These are phyloP conservation scores for Russula brevipes DNA, from an alignment of 768 basidiomycete species.

Conservation along the genomic window DNA sequence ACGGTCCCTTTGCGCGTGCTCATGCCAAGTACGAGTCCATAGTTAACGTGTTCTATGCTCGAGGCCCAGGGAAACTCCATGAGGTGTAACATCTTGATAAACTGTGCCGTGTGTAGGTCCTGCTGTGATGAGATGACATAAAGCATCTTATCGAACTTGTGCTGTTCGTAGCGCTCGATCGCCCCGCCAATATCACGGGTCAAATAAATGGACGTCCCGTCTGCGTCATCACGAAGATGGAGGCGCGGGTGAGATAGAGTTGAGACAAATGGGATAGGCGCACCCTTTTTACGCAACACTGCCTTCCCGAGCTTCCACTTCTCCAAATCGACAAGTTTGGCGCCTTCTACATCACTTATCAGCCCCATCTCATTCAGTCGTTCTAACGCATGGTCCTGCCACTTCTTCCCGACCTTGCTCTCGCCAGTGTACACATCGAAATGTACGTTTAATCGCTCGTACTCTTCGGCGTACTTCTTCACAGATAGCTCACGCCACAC, in stretches of 20 bases:
- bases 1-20: constrained; percentile 90
- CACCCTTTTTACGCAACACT: constrained; percentile 81
- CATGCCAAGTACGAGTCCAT: constrained; percentile 92
- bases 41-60: constrained; percentile 81
- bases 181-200: constrained; percentile 95
- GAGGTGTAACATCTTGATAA: constrained; percentile 88
- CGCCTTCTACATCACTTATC: constrained; percentile 72
- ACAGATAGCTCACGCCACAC: constrained; percentile 90
- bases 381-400: constrained; percentile 67
- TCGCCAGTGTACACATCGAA: constrained; percentile 95
- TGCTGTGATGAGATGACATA: constrained; percentile 88
- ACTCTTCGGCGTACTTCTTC: constrained; percentile 83
- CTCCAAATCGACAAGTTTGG: constrained; percentile 81
- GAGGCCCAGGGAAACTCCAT: constrained; percentile 89
- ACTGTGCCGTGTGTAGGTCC: constrained; percentile 81
- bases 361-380: constrained; percentile 66
- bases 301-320: constrained; percentile 91
- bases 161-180: constrained; percentile 85
- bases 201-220: constrained; percentile 90
- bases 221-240: constrained; percentile 37
- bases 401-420: constrained; percentile 68
- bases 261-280: constrained; percentile 20
- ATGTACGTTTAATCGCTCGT: constrained; percentile 80
- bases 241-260: neutral
- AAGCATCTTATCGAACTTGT: constrained; percentile 89